Evolutionary conservation across 768 basidiomycete genomes (phyloP), one percentile per base, ranked within the genome.

Genomic region (Termitomyces titanicus): DNA sequence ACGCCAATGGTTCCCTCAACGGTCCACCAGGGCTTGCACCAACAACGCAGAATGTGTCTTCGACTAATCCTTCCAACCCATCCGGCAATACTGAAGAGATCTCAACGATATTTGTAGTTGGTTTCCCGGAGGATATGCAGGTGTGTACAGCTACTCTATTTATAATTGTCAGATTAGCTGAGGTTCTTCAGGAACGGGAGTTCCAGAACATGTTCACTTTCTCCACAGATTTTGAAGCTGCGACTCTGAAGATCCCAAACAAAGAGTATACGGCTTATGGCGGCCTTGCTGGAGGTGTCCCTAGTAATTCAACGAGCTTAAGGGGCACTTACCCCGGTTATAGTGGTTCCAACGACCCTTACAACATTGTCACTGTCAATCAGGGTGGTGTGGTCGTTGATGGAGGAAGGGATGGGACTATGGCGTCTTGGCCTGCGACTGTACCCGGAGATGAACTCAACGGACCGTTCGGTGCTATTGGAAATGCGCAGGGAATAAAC

Each of bases 141-240:
- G 94, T 92, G 63, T 60, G 88, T 80, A 17, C 20, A 9, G 3
- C 2, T 7, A 18, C 17, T 33, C 50, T 6, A 18, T 53, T 49
- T 56, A 39, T 35, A 9, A 8, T 24, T n/a, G 5, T 15, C 13
- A 5, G 59, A 56, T 62, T 60, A 50, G 58, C 64, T 63, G 53
- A 60, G 58, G 45, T 59, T 60, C 49, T 50, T 3, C 62, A 98
- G 94, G 97, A 98, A 76, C 93, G 97, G 29, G 97, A 99, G 73
- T 99, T 98, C 71, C 93, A 96, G 70, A 98, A 98, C 68, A 96
- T 99, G 90, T 99, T 99, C 69, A 93, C 94, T 8, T 99, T 99
- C 66, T 93, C 92, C 3, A 74, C 82, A 1, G 97, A 94, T 11
- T 99, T 98, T 64, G 97, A 98, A 70, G 97, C 95, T 22, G 96